Conservation (phyloP, 352 stramenopile species). For the Pythium brassicae region DNA sequence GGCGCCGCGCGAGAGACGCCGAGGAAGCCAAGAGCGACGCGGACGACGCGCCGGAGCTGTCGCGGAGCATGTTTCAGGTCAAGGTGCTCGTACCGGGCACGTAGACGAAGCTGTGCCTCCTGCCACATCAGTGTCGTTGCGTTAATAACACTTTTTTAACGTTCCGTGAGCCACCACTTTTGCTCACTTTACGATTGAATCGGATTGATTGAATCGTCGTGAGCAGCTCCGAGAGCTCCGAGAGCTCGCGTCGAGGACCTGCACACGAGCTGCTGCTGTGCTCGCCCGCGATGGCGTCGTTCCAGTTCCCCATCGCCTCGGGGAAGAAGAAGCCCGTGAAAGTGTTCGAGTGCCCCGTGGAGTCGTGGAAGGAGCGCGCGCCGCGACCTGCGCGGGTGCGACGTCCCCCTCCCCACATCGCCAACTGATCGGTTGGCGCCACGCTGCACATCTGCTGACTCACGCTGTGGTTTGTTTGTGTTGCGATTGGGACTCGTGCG, state of each 20-base stretch:
- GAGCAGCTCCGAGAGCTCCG: background rate
- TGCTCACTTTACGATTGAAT: slow-evolving; percentile 12
- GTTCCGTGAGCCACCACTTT: background rate
- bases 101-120: too few species aligned
- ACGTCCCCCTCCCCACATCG: background rate
- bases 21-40: slow-evolving; percentile 19
- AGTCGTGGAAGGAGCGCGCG: slow-evolving; percentile 65
- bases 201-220: background rate
- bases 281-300: slow-evolving; percentile 27
- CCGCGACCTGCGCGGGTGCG: slow-evolving; percentile 23
- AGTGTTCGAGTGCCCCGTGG: slow-evolving; percentile 69
- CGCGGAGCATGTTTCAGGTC: slow-evolving; percentile 52
- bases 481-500: background rate
- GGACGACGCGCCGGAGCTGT: slow-evolving; percentile 19
- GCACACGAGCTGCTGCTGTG: too few species aligned
- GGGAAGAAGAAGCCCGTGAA: slow-evolving; percentile 76
- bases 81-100: slow-evolving; percentile 50
- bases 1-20: background rate
- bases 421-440: too few species aligned
- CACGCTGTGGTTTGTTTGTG: background rate
- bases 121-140: too few species aligned
- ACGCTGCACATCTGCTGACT: background rate
- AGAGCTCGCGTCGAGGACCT: too few species aligned
- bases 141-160: slow-evolving; percentile 9
- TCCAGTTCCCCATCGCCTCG: slow-evolving; percentile 69